Conservation (phyloP, 108 stramenopile genomes). For the Nitzschia palea region DNA sequence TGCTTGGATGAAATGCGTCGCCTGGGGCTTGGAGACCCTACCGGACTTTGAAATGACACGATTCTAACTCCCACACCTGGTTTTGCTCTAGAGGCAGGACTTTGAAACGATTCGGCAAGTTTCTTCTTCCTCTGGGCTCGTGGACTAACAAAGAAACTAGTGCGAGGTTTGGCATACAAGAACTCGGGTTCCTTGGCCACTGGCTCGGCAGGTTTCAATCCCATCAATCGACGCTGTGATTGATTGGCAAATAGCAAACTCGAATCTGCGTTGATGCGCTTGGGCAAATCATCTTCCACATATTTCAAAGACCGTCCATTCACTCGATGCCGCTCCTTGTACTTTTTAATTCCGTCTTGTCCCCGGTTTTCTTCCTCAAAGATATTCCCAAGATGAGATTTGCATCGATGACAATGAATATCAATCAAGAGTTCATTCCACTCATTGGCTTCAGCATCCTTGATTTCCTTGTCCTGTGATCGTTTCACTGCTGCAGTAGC, state of each 20-base stretch:
- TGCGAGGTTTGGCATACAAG: background rate
- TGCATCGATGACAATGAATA: constrained; percentile 41
- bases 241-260: constrained; percentile 27
- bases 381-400: constrained; percentile 29
- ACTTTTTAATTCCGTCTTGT: background rate
- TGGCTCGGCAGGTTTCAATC: constrained; percentile 7
- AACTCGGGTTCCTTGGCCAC: background rate
- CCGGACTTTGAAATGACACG: constrained; percentile 5
- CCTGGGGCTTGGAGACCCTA: background rate
- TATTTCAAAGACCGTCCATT: constrained; percentile 34
- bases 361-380: constrained; percentile 18
- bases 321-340: constrained; percentile 29
- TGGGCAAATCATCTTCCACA: constrained; percentile 26
- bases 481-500: background rate
- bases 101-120: background rate
- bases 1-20: background rate
- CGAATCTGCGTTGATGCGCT: constrained; percentile 6
- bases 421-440: constrained; percentile 15
- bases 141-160: constrained; percentile 1
- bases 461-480: background rate
- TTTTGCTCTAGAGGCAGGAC: background rate
- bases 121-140: background rate
- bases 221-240: constrained; percentile 15
- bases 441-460: background rate
- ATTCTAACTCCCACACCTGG: constrained; percentile 8